Evolutionary conservation across 805 yeast genomes (phyloP), one percentile per base, ranked within the genome.

Genomic region (Metschnikowia baotianmanensis): DNA sequence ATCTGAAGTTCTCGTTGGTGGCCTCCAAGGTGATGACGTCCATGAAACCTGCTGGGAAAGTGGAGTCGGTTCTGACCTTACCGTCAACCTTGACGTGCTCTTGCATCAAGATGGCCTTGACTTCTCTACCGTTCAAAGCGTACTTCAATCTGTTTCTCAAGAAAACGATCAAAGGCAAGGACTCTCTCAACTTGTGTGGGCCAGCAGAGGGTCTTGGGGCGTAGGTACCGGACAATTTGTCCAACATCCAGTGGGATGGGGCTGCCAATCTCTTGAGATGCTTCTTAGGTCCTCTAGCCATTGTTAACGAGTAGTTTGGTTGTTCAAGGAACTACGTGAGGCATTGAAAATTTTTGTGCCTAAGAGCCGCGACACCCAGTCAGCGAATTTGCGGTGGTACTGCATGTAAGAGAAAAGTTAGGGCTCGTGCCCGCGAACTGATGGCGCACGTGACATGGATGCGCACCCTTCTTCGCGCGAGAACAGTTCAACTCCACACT

Each of bases 231-330:
- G 97, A 86, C 79, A 93, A 82, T 80, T 93, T 93, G 95, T 95
- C 99, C 81, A 93, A 87, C 95, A 93, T 86, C 99, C 99, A 93
- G 85, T 93, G 99, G 81, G 90, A 85, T 82, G 99, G 99, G 74
- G 99, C 99, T 74, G 98, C 96, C 77, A 91, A 85, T 85, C 98
- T 89, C 84, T 91, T 90, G 75, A 90, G 84, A 76, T 91, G 97
- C 83, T 91, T 90, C 90, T 89, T 88, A 15, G 86, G 86, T 74
- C 86, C 86, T 80, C 86, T 80, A 69, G 78, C 86, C 86, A 80
- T 80, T 68, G 75, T 80, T 38, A 26, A 33, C 31, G 38, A 30
- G 34, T 26, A 28, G 31, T 40, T 38, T 36, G 41, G 31, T 30
- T 39, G 29, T 13, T 26, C 33, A 23, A 29, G 16, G 24, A 29